Evolutionary conservation across 2,329 filamentous ascomycete species (phyloP).

Genomic region (Davidsoniella virescens): DNA sequence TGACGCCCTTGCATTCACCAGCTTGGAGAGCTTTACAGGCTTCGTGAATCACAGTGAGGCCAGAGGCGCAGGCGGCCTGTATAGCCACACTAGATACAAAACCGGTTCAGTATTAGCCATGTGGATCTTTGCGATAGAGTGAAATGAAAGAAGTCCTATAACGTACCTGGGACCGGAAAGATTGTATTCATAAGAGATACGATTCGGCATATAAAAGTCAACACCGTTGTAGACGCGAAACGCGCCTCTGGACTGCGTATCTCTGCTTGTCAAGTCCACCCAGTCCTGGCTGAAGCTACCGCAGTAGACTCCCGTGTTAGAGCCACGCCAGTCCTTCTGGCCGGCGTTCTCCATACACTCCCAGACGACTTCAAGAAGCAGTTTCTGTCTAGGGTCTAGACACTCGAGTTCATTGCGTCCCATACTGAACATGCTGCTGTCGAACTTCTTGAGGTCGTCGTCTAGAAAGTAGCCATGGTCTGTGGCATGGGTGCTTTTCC

Average conservation of each 20-base stretch:
- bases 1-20: constrained; percentile 18
- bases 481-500: constrained; percentile 13
- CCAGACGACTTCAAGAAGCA: constrained; percentile 18
- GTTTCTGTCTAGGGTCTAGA: constrained; percentile 18
- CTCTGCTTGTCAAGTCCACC: constrained; percentile 15
- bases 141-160: too few relatives aligned
- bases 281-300: constrained; percentile 18
- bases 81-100: constrained; percentile 15
- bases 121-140: too few relatives aligned
- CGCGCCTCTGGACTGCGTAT: constrained; percentile 20
- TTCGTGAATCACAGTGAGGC: constrained; percentile 20
- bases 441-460: constrained; percentile 17
- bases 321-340: constrained; percentile 14
- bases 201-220: constrained; percentile 19
- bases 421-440: constrained; percentile 21
- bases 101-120: too few relatives aligned
- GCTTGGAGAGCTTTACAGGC: constrained; percentile 19
- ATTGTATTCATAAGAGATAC: constrained; percentile 23
- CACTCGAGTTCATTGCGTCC: constrained; percentile 15
- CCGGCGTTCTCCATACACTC: constrained; percentile 21
- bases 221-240: constrained; percentile 20
- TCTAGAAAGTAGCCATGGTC: constrained; percentile 15
- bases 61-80: constrained; percentile 23
- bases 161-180: constrained; percentile 18
- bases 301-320: constrained; percentile 19